Conservation (phyloP, 208 protist species). For the Blastocrithidia nonstop region DNA sequence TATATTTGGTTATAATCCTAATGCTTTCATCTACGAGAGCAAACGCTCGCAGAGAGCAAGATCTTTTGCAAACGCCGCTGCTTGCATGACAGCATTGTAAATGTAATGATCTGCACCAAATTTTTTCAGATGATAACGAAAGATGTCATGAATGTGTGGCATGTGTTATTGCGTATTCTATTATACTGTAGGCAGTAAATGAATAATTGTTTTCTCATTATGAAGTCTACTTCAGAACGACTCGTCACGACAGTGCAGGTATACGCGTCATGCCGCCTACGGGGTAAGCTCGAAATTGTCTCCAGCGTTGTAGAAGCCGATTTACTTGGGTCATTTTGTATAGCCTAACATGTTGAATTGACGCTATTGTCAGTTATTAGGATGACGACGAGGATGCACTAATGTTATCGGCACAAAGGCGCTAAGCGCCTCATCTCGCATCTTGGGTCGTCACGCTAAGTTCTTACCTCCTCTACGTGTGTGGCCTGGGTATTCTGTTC, state of each 20-base stretch:
- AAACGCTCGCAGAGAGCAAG: slow-evolving; percentile 43
- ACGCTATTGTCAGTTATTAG: slow-evolving; percentile 72
- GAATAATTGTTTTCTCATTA: slow-evolving; percentile 69
- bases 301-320: slow-evolving; percentile 84
- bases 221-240: slow-evolving; percentile 63
- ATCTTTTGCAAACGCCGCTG: slow-evolving; percentile 65
- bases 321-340: slow-evolving; percentile 80
- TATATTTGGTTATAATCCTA: slow-evolving; percentile 68
- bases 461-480: slow-evolving; percentile 80
- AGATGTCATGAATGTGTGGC: slow-evolving; percentile 52
- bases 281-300: slow-evolving; percentile 86
- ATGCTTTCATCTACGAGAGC: slow-evolving; percentile 46
- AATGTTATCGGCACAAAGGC: slow-evolving; percentile 74
- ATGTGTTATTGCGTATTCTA: slow-evolving; percentile 47
- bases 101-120: slow-evolving; percentile 85
- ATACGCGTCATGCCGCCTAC: slow-evolving; percentile 62
- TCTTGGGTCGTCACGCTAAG: slow-evolving; percentile 77
- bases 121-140: slow-evolving; percentile 69
- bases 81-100: slow-evolving; percentile 87
- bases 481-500: slow-evolving; percentile 70
- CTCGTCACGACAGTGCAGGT: slow-evolving; percentile 40
- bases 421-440: slow-evolving; percentile 36
- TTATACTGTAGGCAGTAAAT: slow-evolving; percentile 69
- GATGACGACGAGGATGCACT: slow-evolving; percentile 63
- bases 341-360: slow-evolving; percentile 75